phyloP scores from a whole-genome alignment of 805 yeast species.

The Candida ipomoeae region DNA sequence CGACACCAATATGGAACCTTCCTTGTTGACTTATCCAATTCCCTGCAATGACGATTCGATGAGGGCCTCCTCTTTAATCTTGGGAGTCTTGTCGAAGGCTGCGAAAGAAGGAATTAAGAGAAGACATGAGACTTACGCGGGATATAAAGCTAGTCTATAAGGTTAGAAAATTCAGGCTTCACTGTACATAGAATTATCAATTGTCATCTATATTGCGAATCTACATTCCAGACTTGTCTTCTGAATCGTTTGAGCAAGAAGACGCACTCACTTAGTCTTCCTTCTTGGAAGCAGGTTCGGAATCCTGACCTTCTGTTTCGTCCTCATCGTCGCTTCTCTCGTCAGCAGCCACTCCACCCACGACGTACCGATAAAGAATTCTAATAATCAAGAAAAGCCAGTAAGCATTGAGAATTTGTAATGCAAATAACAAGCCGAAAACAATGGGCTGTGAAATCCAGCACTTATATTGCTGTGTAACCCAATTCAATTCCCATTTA shows the following conservation, averaged over 20 bases:
- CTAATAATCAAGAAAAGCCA: slow-evolving; percentile 85
- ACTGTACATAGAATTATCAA: slow-evolving; percentile 2
- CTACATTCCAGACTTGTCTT: background rate
- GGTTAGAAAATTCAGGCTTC: background rate
- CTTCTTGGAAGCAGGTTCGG: slow-evolving; percentile 9
- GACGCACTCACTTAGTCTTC: slow-evolving; percentile 8
- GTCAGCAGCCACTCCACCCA: slow-evolving; percentile 61
- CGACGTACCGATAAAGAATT: slow-evolving; percentile 63
- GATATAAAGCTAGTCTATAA: slow-evolving; percentile 11
- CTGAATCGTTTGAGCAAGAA: slow-evolving; percentile 4
- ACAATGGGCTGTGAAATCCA: slow-evolving; percentile 93
- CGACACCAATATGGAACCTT: slow-evolving; percentile 92
- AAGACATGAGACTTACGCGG: slow-evolving; percentile 38
- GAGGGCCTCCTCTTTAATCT: slow-evolving; percentile 72
- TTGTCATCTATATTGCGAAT: background rate
- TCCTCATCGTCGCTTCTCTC: slow-evolving; percentile 86
- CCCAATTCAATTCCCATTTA: slow-evolving; percentile 73
- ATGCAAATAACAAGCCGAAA: slow-evolving; percentile 67
- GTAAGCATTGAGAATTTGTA: slow-evolving; percentile 81
- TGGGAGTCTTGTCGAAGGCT: slow-evolving; percentile 81
- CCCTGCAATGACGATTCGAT: slow-evolving; percentile 94
- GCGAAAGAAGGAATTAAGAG: slow-evolving; percentile 71
- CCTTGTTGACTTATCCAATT: slow-evolving; percentile 85
- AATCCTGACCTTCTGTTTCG: slow-evolving; percentile 31
- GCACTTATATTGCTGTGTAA: slow-evolving; percentile 91